Conservation (phyloP, 2,329 filamentous ascomycete species). For the Zasmidium citrigriseum region DNA sequence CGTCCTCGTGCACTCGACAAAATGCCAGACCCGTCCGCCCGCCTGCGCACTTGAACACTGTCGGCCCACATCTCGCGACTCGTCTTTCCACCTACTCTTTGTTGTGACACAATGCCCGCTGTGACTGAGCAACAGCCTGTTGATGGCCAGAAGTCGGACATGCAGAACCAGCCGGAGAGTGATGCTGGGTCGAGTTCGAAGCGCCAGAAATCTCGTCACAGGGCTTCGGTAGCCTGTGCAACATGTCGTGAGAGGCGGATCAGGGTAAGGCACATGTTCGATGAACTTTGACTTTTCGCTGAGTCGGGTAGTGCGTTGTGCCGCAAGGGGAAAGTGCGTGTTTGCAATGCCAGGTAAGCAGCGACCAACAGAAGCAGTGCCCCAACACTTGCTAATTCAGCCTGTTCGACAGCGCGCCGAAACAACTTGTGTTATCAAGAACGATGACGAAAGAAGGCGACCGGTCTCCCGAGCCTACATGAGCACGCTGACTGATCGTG, state of each 20-base stretch:
- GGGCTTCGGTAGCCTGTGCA: constrained; percentile 23
- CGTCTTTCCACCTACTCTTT: constrained; percentile 1
- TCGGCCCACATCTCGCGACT: constrained; percentile 5
- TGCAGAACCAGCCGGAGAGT: constrained; percentile 9
- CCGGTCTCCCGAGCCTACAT: constrained; percentile 30
- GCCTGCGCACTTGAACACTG: not conserved
- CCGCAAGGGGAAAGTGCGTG: constrained; percentile 23
- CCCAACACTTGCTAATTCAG: too few species aligned
- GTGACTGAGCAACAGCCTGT: constrained; percentile 1
- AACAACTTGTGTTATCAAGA: constrained; percentile 28
- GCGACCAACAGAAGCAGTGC: too few species aligned
- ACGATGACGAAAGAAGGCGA: constrained; percentile 27
- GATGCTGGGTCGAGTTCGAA: constrained; percentile 12
- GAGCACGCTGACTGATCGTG: constrained; percentile 27
- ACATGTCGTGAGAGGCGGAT: constrained; percentile 27
- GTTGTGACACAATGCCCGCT: not conserved
- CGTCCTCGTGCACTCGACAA: not conserved
- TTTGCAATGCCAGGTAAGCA: constrained; percentile 29
- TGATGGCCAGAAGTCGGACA: not conserved
- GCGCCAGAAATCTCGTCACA: constrained; percentile 23
- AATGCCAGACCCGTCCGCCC: not conserved
- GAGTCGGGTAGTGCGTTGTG: constrained; percentile 22
- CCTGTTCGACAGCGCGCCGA: constrained; percentile 21
- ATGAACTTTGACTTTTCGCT: not conserved
- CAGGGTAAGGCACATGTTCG: constrained; percentile 14